A percentile compares a stretch with the other conserved stretches of the same genome.
phyloP scores from a whole-genome alignment of 768 basidiomycete genomes.

The Pisolithus tinctorius region DNA sequence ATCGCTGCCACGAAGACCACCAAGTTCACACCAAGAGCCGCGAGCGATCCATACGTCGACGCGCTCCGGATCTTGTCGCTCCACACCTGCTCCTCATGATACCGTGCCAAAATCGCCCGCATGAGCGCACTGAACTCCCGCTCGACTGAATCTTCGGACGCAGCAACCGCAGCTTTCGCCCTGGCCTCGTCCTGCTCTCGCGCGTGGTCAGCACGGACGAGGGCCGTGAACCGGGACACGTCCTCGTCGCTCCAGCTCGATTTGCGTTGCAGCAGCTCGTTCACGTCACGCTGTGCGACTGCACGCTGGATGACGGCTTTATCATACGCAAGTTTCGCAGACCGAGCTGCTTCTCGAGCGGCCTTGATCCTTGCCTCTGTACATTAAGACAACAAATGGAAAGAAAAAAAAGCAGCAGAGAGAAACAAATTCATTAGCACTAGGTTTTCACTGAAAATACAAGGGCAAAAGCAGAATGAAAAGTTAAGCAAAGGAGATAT shows the following conservation, averaged over 20 bases:
- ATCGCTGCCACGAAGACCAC: slow-evolving; percentile 88
- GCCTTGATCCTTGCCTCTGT: slow-evolving; percentile 62
- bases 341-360: slow-evolving; percentile 58
- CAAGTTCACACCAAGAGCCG: slow-evolving; percentile 82
- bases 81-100: slow-evolving; percentile 99
- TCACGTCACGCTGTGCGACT: slow-evolving; percentile 89
- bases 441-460: no score
- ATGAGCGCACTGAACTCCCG: slow-evolving; percentile 83
- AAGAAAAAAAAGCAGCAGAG: not conserved
- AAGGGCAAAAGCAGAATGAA: no score
- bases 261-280: slow-evolving; percentile 92
- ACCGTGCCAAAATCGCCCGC: slow-evolving; percentile 81
- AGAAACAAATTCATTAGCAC: no score
- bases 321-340: slow-evolving; percentile 73
- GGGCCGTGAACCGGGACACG: slow-evolving; percentile 78
- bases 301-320: slow-evolving; percentile 74
- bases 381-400: slow-evolving; percentile 6
- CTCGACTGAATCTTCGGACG: slow-evolving; percentile 77
- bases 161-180: slow-evolving; percentile 60
- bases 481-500: slow-evolving; percentile 6
- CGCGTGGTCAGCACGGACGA: slow-evolving; percentile 86
- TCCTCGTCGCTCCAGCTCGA: slow-evolving; percentile 88
- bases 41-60: slow-evolving; percentile 88
- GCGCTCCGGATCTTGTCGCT: slow-evolving; percentile 96
- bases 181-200: slow-evolving; percentile 73